Evolutionary conservation across 2,329 filamentous ascomycete species (phyloP).

Genomic region (Curvularia hawaiiensis): DNA sequence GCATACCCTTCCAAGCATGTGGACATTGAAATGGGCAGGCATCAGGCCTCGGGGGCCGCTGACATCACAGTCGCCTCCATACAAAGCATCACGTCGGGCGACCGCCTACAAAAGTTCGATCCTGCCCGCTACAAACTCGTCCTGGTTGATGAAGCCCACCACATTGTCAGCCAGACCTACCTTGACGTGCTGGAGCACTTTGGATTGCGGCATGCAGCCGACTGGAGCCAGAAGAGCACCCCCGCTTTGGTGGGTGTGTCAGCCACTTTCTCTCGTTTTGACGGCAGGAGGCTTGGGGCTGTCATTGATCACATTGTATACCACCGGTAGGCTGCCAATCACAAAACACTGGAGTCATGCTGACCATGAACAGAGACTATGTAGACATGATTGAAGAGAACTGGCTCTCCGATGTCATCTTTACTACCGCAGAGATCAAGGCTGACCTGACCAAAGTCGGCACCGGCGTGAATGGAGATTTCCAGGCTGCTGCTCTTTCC

Average conservation of each 20-base stretch:
- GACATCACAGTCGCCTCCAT: slow-evolving; percentile 96
- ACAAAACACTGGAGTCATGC: not conserved
- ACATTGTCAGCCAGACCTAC: slow-evolving; percentile 87
- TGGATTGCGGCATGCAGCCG: slow-evolving; percentile 61
- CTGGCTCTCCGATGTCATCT: slow-evolving; percentile 90
- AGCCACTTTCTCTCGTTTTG: slow-evolving; percentile 78
- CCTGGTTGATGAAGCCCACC: slow-evolving; percentile 94
- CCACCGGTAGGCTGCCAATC: slow-evolving; percentile 63
- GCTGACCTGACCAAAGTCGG: slow-evolving; percentile 78
- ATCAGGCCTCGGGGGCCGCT: slow-evolving; percentile 76
- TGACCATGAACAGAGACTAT: slow-evolving; percentile 59
- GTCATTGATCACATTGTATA: slow-evolving; percentile 97
- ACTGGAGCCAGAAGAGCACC: slow-evolving; percentile 36
- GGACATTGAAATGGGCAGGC: slow-evolving; percentile 88
- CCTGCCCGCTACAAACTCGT: slow-evolving; percentile 82
- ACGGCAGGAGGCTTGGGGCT: slow-evolving; percentile 79
- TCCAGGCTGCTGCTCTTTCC: slow-evolving; percentile 77
- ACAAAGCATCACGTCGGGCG: slow-evolving; percentile 77
- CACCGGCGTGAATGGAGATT: slow-evolving; percentile 73
- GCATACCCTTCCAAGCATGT: slow-evolving; percentile 81
- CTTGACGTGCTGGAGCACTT: slow-evolving; percentile 79
- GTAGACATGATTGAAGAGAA: slow-evolving; percentile 84
- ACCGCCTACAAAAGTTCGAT: slow-evolving; percentile 82
- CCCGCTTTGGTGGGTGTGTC: slow-evolving; percentile 83
- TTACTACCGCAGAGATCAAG: slow-evolving; percentile 87